Percentiles rank a stretch among this genome's conserved stretches.
Evolutionary conservation across 1,139 yeast species (phyloP).

Genomic region (Pichia sp.): DNA sequence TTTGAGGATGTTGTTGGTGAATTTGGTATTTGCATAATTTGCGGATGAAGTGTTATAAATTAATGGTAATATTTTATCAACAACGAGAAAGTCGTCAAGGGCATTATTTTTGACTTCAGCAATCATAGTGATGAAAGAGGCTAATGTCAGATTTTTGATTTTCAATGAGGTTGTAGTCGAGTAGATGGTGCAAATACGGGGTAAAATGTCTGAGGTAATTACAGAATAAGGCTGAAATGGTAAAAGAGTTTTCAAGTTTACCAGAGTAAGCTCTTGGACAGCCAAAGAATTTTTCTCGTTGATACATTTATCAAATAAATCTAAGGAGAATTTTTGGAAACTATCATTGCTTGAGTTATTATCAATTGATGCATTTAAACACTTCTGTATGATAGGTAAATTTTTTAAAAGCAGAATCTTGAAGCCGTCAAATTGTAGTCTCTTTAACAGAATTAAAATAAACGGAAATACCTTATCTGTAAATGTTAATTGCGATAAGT

Average conservation of each 20-base stretch:
- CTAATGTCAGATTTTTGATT: slow-evolving; percentile 68
- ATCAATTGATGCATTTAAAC: slow-evolving; percentile 38
- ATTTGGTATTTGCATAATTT: slow-evolving; percentile 28
- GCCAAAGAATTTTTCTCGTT: slow-evolving; percentile 15
- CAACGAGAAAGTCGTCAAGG: slow-evolving; percentile 67
- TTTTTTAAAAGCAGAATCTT: slow-evolving; percentile 36
- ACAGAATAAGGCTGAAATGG: slow-evolving; percentile 70
- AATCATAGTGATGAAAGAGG: slow-evolving; percentile 57
- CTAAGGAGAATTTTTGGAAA: slow-evolving; percentile 27
- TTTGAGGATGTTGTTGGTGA: slow-evolving; percentile 27
- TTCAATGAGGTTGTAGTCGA: slow-evolving; percentile 78
- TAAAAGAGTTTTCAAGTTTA: slow-evolving; percentile 50
- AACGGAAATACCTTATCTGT: slow-evolving; percentile 63
- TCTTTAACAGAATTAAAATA: slow-evolving; percentile 34
- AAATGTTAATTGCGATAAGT: slow-evolving; percentile 71
- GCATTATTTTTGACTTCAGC: slow-evolving; percentile 42
- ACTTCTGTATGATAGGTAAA: slow-evolving; percentile 45
- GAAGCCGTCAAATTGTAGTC: slow-evolving; percentile 31
- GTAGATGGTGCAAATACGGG: slow-evolving; percentile 66
- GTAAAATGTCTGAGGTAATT: slow-evolving; percentile 68
- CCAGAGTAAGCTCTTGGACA: slow-evolving; percentile 42
- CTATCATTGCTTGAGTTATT: slow-evolving; percentile 27
- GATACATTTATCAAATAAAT: slow-evolving; percentile 30
- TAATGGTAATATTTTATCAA: slow-evolving; percentile 75
- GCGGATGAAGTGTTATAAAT: slow-evolving; percentile 37